Conservation (phyloP, 2,329 filamentous ascomycete species). For the Phialophora expanda region DNA sequence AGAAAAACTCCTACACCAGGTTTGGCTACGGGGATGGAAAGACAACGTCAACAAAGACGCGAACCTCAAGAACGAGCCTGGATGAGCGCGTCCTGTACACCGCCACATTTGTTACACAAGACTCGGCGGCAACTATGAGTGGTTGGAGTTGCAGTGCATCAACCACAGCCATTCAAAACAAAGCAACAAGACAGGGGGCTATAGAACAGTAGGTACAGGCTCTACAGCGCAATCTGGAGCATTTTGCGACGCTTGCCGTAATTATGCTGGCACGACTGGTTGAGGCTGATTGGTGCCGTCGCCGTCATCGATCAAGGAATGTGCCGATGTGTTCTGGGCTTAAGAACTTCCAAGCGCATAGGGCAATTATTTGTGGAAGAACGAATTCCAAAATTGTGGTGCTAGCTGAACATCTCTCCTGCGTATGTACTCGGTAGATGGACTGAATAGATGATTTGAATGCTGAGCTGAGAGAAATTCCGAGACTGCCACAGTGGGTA, state of each 20-base stretch:
- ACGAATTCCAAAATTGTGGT: no score
- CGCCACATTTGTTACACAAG: neutral
- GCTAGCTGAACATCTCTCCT: neutral
- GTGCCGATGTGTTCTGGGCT: neutral
- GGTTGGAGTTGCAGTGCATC: neutral
- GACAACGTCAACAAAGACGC: neutral
- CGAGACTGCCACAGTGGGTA: neutral
- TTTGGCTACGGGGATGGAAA: neutral
- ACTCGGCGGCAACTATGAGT: neutral
- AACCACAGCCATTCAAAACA: neutral
- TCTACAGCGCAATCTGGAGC: neutral
- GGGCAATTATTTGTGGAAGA: neutral
- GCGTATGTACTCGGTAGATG: no score
- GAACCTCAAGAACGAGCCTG: neutral
- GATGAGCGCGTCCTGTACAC: neutral
- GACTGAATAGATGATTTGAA: no score
- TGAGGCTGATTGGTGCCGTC: neutral
- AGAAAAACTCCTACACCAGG: neutral
- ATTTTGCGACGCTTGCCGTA: neutral
- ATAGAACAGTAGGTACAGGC: neutral
- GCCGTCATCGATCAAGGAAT: neutral
- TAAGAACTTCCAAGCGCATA: neutral
- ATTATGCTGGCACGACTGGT: neutral
- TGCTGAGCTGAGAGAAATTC: no score
- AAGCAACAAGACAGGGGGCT: no score